Conservation (phyloP, 768 basidiomycete species). For the Chiua virens region DNA sequence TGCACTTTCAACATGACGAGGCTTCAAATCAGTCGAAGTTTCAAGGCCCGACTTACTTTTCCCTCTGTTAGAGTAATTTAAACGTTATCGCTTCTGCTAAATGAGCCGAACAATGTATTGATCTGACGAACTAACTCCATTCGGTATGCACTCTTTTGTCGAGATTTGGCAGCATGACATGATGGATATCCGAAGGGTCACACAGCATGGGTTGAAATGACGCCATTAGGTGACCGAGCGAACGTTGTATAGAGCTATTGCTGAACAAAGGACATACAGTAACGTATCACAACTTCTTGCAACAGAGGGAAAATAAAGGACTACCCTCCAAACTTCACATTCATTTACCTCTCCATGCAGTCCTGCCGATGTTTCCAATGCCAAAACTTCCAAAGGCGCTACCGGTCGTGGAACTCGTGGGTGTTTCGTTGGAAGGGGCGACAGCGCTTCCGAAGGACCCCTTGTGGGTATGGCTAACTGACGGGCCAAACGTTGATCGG, state of each 20-base stretch:
- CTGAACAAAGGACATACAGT: constrained; percentile 12
- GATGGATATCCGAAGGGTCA: no score
- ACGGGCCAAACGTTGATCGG: constrained; percentile 60
- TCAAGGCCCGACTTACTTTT: no score
- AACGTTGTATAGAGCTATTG: constrained; percentile 1
- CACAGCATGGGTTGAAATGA: no score
- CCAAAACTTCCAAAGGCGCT: constrained; percentile 52
- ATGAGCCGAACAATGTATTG: no score
- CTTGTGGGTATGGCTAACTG: constrained; percentile 22
- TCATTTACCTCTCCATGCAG: constrained; percentile 26
- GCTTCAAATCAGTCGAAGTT: no score
- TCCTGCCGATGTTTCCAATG: constrained; percentile 40
- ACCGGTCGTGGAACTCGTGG: constrained; percentile 29
- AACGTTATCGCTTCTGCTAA: no score
- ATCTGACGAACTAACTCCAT: no score
- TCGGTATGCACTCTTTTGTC: no score
- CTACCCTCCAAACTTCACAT: constrained; percentile 15
- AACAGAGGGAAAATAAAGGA: background rate
- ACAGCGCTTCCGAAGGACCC: constrained; percentile 15
- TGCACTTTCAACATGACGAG: no score
- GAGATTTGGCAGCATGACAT: background rate
- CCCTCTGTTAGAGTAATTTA: no score
- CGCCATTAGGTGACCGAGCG: no score
- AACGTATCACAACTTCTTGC: constrained; percentile 6
- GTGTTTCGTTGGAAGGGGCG: constrained; percentile 27